Conservation (phyloP, 805 yeast genomes). For the Jamesozyma jinghongensis region DNA sequence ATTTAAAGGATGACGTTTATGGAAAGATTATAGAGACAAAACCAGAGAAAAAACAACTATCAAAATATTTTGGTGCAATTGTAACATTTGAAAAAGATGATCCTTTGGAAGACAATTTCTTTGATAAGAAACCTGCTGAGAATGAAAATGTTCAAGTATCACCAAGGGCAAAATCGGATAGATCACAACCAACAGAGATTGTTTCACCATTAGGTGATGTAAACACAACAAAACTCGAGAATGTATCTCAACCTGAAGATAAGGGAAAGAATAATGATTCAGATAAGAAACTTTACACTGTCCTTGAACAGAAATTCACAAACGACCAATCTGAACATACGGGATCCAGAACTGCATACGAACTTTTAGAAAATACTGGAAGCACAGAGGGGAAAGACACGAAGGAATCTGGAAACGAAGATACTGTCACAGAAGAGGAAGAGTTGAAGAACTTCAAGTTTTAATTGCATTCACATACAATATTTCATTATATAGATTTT, state of each 20-base stretch:
- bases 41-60: constrained; percentile 3
- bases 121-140: neutral
- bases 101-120: constrained; percentile 1
- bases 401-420: neutral
- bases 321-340: neutral
- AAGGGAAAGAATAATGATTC: constrained; percentile 2
- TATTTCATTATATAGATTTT: too few relatives aligned
- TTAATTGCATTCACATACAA: constrained; percentile 6
- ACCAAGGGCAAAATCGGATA: too few relatives aligned
- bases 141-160: too few relatives aligned
- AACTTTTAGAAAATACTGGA: constrained; percentile 1
- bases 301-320: constrained; percentile 10
- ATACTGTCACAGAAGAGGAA: constrained; percentile 6
- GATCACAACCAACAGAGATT: too few relatives aligned
- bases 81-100: constrained; percentile 22
- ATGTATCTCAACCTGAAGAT: neutral
- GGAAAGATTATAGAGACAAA: constrained; percentile 16
- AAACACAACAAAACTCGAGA: neutral
- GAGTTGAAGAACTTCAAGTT: constrained; percentile 17
- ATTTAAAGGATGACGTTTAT: constrained; percentile 30
- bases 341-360: constrained; percentile 3
- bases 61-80: constrained; percentile 28
- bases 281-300: constrained; percentile 14
- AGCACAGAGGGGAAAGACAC: neutral
- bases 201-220: neutral